phyloP scores from a whole-genome alignment of 345 rosid genomes.

The Pseudoturritis turrita region DNA sequence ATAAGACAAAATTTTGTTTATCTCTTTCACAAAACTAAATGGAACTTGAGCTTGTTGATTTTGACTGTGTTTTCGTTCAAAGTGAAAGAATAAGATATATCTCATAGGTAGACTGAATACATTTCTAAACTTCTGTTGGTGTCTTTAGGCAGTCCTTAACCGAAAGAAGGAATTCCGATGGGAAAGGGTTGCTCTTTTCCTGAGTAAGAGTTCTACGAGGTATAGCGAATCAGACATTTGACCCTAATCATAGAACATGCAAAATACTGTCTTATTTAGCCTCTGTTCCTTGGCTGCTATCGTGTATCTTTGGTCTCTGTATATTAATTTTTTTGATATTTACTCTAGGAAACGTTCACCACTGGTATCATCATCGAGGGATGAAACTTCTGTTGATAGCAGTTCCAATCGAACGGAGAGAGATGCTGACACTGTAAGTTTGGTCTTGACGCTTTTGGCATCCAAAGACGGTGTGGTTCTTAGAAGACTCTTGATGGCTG shows the following conservation, averaged over 20 bases:
- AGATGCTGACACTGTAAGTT: slow-evolving; percentile 41
- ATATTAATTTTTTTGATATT: not conserved
- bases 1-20: not conserved
- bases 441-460: slow-evolving; percentile 64
- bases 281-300: not conserved
- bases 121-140: slow-evolving; percentile 5
- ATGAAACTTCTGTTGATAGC: slow-evolving; percentile 36
- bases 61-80: not conserved
- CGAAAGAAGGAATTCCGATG: slow-evolving; percentile 81
- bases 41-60: not conserved
- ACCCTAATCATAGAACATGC: not conserved
- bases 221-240: slow-evolving; percentile 19
- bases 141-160: slow-evolving; percentile 64
- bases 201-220: slow-evolving; percentile 66
- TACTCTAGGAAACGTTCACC: slow-evolving; percentile 52
- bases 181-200: slow-evolving; percentile 75
- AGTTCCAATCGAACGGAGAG: slow-evolving; percentile 34
- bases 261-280: not conserved
- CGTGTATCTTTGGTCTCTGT: not conserved
- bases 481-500: slow-evolving; percentile 85
- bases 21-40: not conserved
- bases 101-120: not conserved
- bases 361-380: slow-evolving; percentile 30
- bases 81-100: not conserved
- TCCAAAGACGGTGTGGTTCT: slow-evolving; percentile 77